Evolutionary conservation across 148 eudicot genomes (phyloP), one percentile per base, ranked within the genome.

Genomic region (Persicaria maculosa): DNA sequence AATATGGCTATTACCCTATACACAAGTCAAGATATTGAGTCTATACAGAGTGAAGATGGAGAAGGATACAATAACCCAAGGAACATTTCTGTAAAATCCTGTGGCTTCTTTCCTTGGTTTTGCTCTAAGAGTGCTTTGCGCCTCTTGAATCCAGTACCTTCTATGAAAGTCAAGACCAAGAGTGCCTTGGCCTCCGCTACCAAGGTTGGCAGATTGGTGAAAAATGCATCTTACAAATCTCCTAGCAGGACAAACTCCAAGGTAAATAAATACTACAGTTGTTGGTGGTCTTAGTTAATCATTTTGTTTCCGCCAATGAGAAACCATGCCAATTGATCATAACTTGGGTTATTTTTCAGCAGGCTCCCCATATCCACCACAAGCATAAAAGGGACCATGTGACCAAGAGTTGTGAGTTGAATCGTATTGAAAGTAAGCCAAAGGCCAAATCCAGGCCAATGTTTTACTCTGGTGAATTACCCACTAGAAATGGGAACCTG

Each of bases 71-170:
- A 76, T 71, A 73, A 74, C 10, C 79, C 62, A 47, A 78, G 80
- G 5, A 83, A 84, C 46, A 22, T 85, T 25, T 75, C 87, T 4
- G 76, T 87, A 20, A 91, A 90, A 81, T 78, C 80, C 55, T 86
- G 89, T 75, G 90, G 92, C 9, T 85, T 95, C 46, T 86, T 95
- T 75, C 94, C 98, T 70, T 85, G 91, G 79, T 86, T 92, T 75
- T 90, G 93, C 81, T 82, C 91, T n/a, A 94, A 87, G 84, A 88
- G 84, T 81, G 83, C 97, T 50, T 81, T 91, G 85, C 83, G 89
- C 46, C 80, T 89, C 1, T 75, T 87, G 4, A 90, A 90, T 87
- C 97, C 93, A 11, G 74, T 92, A 19, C 92, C 96, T 0, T 81
- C 81, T 15, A 79, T 86, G 86, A 91, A 88, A 81, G 58, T 36